Evolutionary conservation across 306 rosid species (phyloP).

Genomic region (Fagus sylvatica): DNA sequence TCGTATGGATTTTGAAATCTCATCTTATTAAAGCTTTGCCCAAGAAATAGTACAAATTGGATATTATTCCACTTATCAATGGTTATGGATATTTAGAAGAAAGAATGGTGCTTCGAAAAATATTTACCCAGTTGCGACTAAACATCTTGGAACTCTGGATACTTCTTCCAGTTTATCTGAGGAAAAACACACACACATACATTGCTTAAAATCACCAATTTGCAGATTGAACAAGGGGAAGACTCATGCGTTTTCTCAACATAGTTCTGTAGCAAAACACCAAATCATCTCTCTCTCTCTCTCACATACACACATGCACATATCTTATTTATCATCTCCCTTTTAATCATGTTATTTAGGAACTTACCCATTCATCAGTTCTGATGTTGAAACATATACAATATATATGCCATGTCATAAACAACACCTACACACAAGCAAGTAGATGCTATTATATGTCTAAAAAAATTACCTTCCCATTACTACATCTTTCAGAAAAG

Average conservation of each 20-base stretch:
- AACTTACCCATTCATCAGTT: conserved; percentile 62
- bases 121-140: conserved; percentile 38
- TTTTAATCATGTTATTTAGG: neutral
- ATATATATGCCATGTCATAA: conserved; percentile 46
- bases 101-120: neutral
- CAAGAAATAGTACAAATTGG: conserved; percentile 7
- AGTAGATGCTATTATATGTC: neutral
- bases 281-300: neutral
- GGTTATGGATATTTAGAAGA: neutral
- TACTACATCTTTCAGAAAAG: neutral
- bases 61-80: neutral
- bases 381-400: conserved; percentile 47
- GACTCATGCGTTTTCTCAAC: neutral
- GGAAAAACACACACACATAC: neutral
- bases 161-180: conserved; percentile 50
- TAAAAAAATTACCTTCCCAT: neutral
- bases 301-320: neutral
- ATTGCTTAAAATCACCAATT: neutral
- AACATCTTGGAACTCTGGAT: conserved; percentile 46
- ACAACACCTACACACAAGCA: conserved; percentile 24
- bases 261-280: too few species aligned
- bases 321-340: neutral
- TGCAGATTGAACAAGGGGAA: neutral
- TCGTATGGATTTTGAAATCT: conserved; percentile 49
- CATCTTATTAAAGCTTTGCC: conserved; percentile 15